Conservation (phyloP, 176 grass and related monocot genomes). For the Thinopyrum elongatum region DNA sequence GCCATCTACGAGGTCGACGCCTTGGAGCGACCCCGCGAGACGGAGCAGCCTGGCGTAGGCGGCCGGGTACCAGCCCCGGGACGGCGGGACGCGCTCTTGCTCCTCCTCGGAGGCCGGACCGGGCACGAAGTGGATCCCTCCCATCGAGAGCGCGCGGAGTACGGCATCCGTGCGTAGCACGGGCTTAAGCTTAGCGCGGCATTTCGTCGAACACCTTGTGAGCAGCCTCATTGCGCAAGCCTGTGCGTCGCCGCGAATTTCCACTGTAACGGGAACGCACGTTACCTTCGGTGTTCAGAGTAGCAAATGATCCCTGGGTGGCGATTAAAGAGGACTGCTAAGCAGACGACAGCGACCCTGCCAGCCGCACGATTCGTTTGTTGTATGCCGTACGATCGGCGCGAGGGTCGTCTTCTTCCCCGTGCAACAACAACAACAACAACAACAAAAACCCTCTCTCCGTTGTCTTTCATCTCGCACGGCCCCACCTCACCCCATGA, state of each 20-base stretch:
- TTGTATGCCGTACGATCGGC: too few species aligned
- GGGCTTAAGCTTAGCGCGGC: not conserved
- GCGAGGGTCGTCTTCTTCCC: too few species aligned
- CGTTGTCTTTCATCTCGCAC: too few species aligned
- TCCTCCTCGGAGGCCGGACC: constrained; percentile 27
- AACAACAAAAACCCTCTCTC: too few species aligned
- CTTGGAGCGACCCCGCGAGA: constrained; percentile 39
- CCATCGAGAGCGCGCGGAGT: not conserved
- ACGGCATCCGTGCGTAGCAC: not conserved
- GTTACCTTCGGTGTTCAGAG: not conserved
- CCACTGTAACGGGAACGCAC: not conserved
- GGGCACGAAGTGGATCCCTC: constrained; percentile 34
- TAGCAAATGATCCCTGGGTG: not conserved
- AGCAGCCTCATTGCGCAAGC: not conserved
- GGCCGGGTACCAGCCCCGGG: constrained; percentile 52
- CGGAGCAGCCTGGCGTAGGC: constrained; percentile 72
- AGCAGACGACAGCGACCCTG: too few species aligned
- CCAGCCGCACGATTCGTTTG: too few species aligned
- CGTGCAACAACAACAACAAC: too few species aligned
- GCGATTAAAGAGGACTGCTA: too few species aligned
- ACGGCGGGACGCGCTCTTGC: constrained; percentile 14
- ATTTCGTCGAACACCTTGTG: constrained; percentile 53
- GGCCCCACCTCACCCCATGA: too few species aligned
- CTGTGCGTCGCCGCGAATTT: not conserved
- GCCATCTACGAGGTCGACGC: constrained; percentile 40